Evolutionary conservation across 208 protist genomes (phyloP).

Genomic region (Leishmania arabica): DNA sequence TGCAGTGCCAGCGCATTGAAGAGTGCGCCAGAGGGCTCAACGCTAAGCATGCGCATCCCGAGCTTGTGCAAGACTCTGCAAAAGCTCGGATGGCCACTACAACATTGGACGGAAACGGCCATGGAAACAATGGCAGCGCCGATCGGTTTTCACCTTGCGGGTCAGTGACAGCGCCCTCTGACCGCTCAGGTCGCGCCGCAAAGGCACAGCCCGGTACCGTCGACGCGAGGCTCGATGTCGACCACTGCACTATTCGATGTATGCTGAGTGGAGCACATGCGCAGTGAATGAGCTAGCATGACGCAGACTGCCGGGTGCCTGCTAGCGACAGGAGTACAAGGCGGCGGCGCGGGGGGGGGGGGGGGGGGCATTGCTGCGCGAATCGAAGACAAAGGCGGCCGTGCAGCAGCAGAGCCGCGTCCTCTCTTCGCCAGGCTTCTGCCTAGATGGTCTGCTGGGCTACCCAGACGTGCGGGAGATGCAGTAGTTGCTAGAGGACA

Average conservation of each 20-base stretch:
- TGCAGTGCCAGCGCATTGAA: conserved; percentile 1
- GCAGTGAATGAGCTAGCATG: conserved; percentile 8
- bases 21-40: not conserved
- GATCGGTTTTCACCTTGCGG: not conserved
- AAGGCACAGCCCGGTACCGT: not conserved
- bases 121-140: not conserved
- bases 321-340: not conserved
- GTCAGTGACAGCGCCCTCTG: too few species aligned
- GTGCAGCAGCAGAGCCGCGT: conserved; percentile 17
- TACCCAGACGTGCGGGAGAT: conserved; percentile 18
- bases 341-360: not conserved
- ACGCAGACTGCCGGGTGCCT: not conserved
- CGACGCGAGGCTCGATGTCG: conserved; percentile 12
- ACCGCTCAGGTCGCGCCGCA: not conserved
- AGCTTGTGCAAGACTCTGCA: not conserved
- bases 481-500: conserved; percentile 25
- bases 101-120: not conserved
- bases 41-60: not conserved
- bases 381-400: conserved; percentile 20
- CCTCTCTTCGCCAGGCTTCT: not conserved
- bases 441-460: conserved; percentile 10
- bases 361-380: conserved; percentile 11
- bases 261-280: conserved; percentile 7
- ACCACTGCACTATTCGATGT: conserved; percentile 19
- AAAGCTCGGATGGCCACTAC: conserved; percentile 4